phyloP scores from a whole-genome alignment of 202 grass and related monocot species.

The Hordeum pubiflorum region DNA sequence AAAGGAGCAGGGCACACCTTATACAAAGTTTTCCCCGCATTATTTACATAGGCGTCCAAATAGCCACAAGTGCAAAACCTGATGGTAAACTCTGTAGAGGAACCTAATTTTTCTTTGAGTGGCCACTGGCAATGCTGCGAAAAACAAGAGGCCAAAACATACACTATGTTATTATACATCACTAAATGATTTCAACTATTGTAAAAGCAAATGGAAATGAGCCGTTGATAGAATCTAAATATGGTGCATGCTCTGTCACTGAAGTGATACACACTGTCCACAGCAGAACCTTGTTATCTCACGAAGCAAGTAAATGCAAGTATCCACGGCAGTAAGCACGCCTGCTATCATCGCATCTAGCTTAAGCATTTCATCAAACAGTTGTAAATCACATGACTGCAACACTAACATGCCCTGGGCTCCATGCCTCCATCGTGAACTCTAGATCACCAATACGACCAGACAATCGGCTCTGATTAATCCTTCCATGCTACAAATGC shows the following conservation, averaged over 20 bases:
- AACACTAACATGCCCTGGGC: too few species aligned
- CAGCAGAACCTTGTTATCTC: not conserved
- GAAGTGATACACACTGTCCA: not conserved
- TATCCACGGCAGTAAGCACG: not conserved
- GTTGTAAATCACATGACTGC: not conserved
- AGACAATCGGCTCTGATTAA: not conserved
- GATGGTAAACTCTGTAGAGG: not conserved
- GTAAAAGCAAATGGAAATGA: not conserved
- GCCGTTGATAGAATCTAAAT: not conserved
- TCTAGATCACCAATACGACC: not conserved
- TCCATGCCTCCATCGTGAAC: not conserved
- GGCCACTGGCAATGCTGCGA: not conserved
- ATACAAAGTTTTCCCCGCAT: not conserved
- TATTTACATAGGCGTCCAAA: not conserved
- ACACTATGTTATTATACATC: not conserved
- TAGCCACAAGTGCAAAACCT: not conserved
- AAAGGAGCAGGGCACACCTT: not conserved
- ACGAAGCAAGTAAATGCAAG: not conserved
- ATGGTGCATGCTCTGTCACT: not conserved
- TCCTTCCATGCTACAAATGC: not conserved
- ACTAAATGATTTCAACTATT: not conserved
- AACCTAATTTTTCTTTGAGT: not conserved
- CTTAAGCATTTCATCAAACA: constrained; percentile 26
- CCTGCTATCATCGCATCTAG: not conserved
- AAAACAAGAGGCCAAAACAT: not conserved